phyloP scores from a whole-genome alignment of 176 grass and related monocot species.

The Triticum monococcum region DNA sequence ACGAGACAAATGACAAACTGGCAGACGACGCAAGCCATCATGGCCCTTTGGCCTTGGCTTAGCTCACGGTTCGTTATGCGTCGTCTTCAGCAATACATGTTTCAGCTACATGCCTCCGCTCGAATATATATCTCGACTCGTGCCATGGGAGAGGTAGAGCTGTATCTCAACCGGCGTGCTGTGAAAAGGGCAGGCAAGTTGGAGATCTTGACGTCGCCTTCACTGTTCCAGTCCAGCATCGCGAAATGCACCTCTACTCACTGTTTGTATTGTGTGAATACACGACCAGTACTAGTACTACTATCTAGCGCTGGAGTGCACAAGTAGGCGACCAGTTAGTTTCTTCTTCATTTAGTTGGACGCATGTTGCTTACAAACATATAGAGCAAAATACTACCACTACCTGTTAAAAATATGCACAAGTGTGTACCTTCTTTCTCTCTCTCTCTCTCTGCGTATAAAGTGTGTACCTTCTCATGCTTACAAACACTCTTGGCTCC shows the following conservation, averaged over 20 bases:
- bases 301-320: too few relatives aligned
- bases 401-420: not conserved
- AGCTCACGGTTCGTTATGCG: slow-evolving; percentile 22
- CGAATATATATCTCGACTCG: not conserved
- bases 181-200: not conserved
- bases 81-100: slow-evolving; percentile 14
- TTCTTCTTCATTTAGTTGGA: not conserved
- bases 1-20: not conserved
- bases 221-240: slow-evolving; percentile 1
- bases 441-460: not conserved
- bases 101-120: slow-evolving; percentile 11
- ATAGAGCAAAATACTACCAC: not conserved
- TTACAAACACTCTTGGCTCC: slow-evolving; percentile 28
- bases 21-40: slow-evolving; percentile 18
- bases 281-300: too few relatives aligned
- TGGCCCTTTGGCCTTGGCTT: not conserved
- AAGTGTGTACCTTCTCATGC: not conserved
- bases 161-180: not conserved
- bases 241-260: not conserved
- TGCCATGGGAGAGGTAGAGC: not conserved
- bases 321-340: not conserved
- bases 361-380: not conserved
- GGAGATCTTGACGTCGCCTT: not conserved
- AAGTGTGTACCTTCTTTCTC: not conserved
- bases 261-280: not conserved